phyloP scores from a whole-genome alignment of 192 early-diverging fungal species.

The Coemansia sp. region DNA sequence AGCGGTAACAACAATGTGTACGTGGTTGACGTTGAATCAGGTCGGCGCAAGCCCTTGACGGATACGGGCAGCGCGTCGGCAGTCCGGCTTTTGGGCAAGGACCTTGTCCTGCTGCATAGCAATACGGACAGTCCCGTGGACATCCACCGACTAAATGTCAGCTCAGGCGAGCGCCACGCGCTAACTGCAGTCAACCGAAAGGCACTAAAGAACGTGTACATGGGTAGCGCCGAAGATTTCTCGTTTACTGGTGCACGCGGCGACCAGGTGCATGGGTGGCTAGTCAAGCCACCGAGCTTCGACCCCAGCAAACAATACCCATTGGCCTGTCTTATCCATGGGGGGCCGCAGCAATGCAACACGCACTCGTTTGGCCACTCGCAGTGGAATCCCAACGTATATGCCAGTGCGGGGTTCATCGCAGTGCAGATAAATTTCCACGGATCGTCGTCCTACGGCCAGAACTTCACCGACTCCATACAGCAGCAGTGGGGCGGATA shows the following conservation, averaged over 20 bases:
- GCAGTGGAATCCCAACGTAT: conserved; percentile 77
- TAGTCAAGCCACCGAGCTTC: conserved; percentile 65
- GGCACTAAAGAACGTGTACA: conserved; percentile 44
- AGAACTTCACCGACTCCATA: conserved; percentile 74
- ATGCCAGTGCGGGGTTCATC: conserved; percentile 71
- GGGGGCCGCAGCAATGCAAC: conserved; percentile 77
- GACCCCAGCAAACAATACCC: conserved; percentile 64
- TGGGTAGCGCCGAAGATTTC: conserved; percentile 64
- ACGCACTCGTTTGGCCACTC: conserved; percentile 58
- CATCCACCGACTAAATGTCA: conserved; percentile 35
- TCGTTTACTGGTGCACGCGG: conserved; percentile 67
- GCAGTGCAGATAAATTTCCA: conserved; percentile 74
- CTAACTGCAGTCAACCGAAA: conserved; percentile 55
- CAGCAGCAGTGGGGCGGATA: conserved; percentile 73
- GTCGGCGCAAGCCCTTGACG: conserved; percentile 40
- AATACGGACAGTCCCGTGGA: conserved; percentile 45
- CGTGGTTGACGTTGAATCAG: conserved; percentile 36
- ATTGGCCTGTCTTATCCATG: conserved; percentile 78
- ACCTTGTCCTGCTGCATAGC: conserved; percentile 47
- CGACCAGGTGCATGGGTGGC: conserved; percentile 58
- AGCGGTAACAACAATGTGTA: conserved; percentile 59
- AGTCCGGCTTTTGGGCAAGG: conserved; percentile 11
- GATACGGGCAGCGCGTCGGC: conserved; percentile 10
- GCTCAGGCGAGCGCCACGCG: conserved; percentile 34
- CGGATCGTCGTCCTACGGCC: conserved; percentile 80